phyloP scores from a whole-genome alignment of 1,139 yeast genomes.

The Blastobotrys malaysiensis region DNA sequence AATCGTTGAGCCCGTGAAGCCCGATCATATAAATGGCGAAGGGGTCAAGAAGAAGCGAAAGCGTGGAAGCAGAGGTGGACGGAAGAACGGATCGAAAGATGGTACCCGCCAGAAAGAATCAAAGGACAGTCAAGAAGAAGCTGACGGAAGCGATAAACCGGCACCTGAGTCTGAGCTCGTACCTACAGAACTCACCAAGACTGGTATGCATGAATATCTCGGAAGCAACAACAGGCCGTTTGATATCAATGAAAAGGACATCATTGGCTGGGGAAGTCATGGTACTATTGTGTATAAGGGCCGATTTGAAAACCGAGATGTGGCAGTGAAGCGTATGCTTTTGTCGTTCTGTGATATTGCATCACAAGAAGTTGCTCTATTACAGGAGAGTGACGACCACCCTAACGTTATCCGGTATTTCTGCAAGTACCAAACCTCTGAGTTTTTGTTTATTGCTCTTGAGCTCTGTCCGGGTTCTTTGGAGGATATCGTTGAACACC shows the following conservation, averaged over 20 bases:
- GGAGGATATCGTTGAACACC: slow-evolving; percentile 61
- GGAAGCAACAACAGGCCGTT: not conserved
- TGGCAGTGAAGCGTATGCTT: slow-evolving; percentile 92
- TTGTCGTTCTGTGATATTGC: slow-evolving; percentile 92
- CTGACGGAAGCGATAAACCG: slow-evolving; percentile 1
- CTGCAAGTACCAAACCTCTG: slow-evolving; percentile 84
- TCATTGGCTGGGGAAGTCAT: slow-evolving; percentile 92
- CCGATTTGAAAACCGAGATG: slow-evolving; percentile 83
- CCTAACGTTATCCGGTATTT: slow-evolving; percentile 91
- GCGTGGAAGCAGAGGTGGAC: slow-evolving; percentile 83
- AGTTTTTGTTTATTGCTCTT: slow-evolving; percentile 85
- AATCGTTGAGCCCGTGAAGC: slow-evolving; percentile 19
- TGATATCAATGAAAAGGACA: slow-evolving; percentile 36
- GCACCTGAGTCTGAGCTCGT: not conserved
- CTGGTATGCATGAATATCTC: not conserved
- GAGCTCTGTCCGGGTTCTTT: slow-evolving; percentile 87
- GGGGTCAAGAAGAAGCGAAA: slow-evolving; percentile 50
- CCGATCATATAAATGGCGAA: slow-evolving; percentile 5
- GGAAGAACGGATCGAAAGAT: slow-evolving; percentile 45
- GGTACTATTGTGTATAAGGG: slow-evolving; percentile 95
- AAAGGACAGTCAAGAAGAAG: slow-evolving; percentile 7
- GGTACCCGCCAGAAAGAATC: slow-evolving; percentile 7
- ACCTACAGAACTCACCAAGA: not conserved
- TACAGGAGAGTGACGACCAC: slow-evolving; percentile 95
- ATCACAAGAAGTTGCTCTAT: slow-evolving; percentile 80